These are phyloP conservation scores for Patellifolia procumbens DNA, from an alignment of 179 eudicot genomes.

Conservation along the genomic window DNA sequence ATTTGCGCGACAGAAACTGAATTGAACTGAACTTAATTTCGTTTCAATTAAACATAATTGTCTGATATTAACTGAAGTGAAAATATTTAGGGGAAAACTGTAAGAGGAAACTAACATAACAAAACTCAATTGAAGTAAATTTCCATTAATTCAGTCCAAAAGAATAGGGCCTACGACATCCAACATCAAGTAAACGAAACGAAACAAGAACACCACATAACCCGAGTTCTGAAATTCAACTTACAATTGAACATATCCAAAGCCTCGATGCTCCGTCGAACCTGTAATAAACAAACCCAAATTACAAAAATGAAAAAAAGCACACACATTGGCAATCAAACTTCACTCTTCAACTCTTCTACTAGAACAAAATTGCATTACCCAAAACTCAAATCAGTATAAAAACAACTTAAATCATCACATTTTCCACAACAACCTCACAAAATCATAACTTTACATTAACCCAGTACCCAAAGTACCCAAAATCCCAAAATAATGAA, in stretches of 20 bases:
- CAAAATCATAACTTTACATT: background rate
- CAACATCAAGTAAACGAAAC: constrained; percentile 2
- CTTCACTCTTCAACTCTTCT: no score
- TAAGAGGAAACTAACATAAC: no score
- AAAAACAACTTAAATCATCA: background rate
- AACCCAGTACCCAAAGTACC: background rate
- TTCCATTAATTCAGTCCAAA: no score
- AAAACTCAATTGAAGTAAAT: no score
- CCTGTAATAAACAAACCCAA: constrained; percentile 46
- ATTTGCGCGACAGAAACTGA: no score
- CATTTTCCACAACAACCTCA: background rate
- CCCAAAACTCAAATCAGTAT: no score
- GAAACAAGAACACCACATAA: background rate
- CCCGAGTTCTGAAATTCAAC: constrained; percentile 24
- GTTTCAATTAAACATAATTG: no score
- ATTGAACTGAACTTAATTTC: no score
- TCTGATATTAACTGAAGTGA: no score
- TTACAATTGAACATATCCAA: constrained; percentile 93
- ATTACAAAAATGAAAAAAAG: background rate
- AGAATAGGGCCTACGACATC: background rate
- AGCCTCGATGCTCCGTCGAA: constrained; percentile 73
- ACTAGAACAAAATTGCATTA: no score
- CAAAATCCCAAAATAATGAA: background rate
- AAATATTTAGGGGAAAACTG: no score
- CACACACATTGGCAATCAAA: constrained; percentile 10